Conservation (phyloP, 1,139 yeast genomes). For the Yamadazyma diospyri region DNA sequence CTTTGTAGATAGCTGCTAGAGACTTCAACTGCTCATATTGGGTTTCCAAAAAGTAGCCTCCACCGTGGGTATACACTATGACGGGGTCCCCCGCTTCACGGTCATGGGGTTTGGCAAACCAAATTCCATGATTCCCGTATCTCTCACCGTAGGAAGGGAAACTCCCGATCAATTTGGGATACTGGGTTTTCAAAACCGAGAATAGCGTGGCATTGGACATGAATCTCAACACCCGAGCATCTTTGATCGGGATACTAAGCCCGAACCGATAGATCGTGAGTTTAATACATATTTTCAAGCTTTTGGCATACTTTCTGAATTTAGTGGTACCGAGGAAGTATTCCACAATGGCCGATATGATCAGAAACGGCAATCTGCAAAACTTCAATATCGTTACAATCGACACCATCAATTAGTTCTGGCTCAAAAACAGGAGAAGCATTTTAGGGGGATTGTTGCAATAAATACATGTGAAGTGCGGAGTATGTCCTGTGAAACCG, state of each 20-base stretch:
- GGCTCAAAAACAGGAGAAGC: background rate
- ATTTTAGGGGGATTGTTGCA: background rate
- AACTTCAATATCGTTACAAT: conserved; percentile 4
- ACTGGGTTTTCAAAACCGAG: conserved; percentile 2
- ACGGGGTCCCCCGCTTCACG: conserved; percentile 30
- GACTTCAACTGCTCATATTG: conserved; percentile 32
- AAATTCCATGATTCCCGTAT: conserved; percentile 31
- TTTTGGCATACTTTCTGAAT: conserved; percentile 18
- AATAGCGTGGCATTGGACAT: conserved; percentile 4
- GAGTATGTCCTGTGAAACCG: no score
- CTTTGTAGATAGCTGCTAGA: conserved; percentile 26
- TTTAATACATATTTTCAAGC: conserved; percentile 17
- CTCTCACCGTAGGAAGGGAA: conserved; percentile 32
- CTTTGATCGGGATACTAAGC: conserved; percentile 16
- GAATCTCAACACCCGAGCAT: conserved; percentile 9
- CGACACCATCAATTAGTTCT: conserved; percentile 1
- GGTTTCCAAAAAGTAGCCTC: conserved; percentile 40
- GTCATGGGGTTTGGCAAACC: conserved; percentile 33
- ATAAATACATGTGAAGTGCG: conserved; percentile 1
- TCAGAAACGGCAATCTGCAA: conserved; percentile 10
- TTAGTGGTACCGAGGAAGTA: conserved; percentile 18
- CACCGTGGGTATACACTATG: conserved; percentile 40
- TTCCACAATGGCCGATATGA: conserved; percentile 13
- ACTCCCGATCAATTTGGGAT: conserved; percentile 5
- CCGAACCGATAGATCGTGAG: conserved; percentile 19